These are phyloP conservation scores for Aegilops tauschii DNA, from an alignment of 176 grass and related monocot species.

Conservation along the genomic window DNA sequence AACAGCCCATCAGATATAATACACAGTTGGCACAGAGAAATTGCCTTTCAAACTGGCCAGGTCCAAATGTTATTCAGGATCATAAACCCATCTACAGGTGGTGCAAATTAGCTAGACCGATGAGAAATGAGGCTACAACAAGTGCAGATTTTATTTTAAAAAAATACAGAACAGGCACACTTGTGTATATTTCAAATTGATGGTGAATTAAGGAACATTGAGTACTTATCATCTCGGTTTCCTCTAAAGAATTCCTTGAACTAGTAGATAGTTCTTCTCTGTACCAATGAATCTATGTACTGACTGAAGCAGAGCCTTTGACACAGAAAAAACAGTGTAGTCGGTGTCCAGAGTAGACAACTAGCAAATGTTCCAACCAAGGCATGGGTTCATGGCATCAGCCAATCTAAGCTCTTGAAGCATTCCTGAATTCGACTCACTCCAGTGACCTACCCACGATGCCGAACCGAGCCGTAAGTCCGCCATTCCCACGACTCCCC, in stretches of 20 bases:
- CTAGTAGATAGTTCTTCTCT: neutral
- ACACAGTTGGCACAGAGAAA: neutral
- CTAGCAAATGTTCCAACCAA: neutral
- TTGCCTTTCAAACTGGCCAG: neutral
- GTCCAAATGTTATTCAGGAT: neutral
- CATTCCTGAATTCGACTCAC: neutral
- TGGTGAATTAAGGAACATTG: too few relatives aligned
- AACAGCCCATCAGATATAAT: neutral
- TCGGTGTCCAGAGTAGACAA: neutral
- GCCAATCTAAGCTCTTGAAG: neutral
- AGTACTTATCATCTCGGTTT: neutral
- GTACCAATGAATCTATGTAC: neutral
- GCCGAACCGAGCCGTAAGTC: too few relatives aligned
- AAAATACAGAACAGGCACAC: neutral
- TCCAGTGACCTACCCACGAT: neutral
- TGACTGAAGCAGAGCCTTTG: neutral
- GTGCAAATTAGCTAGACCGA: neutral
- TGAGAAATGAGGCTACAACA: neutral
- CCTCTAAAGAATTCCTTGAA: neutral
- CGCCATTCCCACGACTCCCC: neutral
- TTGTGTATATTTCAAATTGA: neutral
- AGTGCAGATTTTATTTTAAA: neutral
- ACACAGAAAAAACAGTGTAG: neutral
- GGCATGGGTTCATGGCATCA: neutral
- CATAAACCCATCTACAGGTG: neutral